These are phyloP conservation scores for Thelephora terrestris DNA, from an alignment of 1,284 basidiomycete genomes.

Conservation along the genomic window DNA sequence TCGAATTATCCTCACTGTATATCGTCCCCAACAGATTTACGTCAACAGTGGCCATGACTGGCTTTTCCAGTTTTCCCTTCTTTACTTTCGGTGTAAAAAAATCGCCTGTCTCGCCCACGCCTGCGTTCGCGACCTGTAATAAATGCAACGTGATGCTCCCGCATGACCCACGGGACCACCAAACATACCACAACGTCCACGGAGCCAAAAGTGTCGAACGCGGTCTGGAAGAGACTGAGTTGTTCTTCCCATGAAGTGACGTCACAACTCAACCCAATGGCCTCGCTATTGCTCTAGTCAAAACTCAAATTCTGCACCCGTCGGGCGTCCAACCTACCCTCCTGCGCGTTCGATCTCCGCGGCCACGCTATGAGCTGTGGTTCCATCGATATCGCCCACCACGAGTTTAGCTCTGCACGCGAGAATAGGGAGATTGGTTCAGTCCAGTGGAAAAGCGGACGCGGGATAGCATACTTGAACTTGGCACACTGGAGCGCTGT, in stretches of 20 bases:
- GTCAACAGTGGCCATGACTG: constrained; percentile 35
- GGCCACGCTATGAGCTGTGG: too few relatives aligned
- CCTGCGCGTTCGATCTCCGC: too few relatives aligned
- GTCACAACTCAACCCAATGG: constrained; percentile 34
- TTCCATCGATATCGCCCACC: constrained; percentile 38
- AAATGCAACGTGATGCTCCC: background rate
- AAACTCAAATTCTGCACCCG: too few relatives aligned
- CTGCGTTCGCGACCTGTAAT: constrained; percentile 43
- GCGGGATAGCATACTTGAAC: constrained; percentile 2
- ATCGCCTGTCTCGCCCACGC: constrained; percentile 32
- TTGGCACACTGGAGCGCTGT: constrained; percentile 8
- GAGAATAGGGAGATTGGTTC: background rate
- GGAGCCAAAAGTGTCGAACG: constrained; percentile 33
- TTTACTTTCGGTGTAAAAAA: constrained; percentile 24
- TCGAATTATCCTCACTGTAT: constrained; percentile 30
- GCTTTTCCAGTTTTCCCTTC: constrained; percentile 33
- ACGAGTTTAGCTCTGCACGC: constrained; percentile 40
- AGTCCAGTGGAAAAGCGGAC: too few relatives aligned
- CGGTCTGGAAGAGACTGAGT: constrained; percentile 41
- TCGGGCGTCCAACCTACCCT: too few relatives aligned
- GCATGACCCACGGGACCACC: background rate
- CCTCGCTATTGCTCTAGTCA: constrained; percentile 26
- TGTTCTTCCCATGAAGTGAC: constrained; percentile 48
- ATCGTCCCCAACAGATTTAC: constrained; percentile 44
- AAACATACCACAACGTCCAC: constrained; percentile 40